A percentile compares a stretch with the other conserved stretches of the same genome.
Conservation (phyloP, 768 basidiomycete species). For the Lactifluus pinguis region DNA sequence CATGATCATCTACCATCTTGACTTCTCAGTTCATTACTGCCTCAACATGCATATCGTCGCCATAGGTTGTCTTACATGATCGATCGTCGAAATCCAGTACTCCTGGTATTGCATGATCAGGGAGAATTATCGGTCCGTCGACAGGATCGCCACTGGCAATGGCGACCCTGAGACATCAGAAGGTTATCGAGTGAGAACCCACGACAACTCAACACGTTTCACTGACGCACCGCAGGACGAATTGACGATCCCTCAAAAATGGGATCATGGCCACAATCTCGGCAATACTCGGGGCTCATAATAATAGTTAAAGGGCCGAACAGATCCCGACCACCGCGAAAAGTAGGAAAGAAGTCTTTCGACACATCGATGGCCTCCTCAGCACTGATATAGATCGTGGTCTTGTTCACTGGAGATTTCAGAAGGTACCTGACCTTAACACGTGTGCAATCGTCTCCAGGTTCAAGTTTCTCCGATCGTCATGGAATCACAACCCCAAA, state of each 20-base stretch:
- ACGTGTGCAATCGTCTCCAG: background rate
- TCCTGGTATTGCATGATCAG: slow-evolving; percentile 39
- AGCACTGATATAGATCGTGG: too few relatives aligned
- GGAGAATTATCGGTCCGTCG: slow-evolving; percentile 41
- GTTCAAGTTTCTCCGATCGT: background rate
- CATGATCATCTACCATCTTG: slow-evolving; percentile 49
- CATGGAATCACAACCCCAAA: background rate
- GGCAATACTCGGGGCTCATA: too few relatives aligned
- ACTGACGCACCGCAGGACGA: too few relatives aligned
- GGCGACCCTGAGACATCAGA: background rate
- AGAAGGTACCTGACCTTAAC: too few relatives aligned
- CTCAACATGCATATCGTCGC: slow-evolving; percentile 37
- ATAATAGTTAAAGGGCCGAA: too few relatives aligned
- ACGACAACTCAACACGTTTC: background rate
- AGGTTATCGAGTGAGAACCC: background rate
- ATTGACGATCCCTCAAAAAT: too few relatives aligned
- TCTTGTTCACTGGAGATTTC: too few relatives aligned
- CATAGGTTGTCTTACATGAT: slow-evolving; percentile 49
- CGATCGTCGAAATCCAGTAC: slow-evolving; percentile 34
- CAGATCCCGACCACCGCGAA: too few relatives aligned
- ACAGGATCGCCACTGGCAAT: slow-evolving; percentile 14
- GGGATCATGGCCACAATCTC: too few relatives aligned
- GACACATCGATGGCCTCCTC: background rate
- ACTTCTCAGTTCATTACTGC: slow-evolving; percentile 37
- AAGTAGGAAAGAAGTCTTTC: too few relatives aligned